Evolutionary conservation across 768 basidiomycete genomes (phyloP).

Genomic region (Jaapia argillacea): DNA sequence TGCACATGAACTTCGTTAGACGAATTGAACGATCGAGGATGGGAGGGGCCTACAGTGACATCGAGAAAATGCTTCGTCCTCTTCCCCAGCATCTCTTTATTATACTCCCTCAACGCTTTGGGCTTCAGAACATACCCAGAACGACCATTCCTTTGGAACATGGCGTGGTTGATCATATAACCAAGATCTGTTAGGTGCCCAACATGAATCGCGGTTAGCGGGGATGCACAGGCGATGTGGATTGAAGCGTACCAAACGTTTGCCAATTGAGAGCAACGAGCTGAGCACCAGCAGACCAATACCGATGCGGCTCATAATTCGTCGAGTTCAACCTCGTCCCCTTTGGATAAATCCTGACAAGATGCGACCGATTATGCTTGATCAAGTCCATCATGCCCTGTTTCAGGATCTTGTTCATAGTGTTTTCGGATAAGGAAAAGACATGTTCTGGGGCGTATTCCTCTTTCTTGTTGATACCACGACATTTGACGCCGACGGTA

Average conservation of each 20-base stretch:
- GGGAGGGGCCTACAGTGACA: constrained; percentile 37
- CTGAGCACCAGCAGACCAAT: constrained; percentile 85
- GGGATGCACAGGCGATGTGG: too few relatives aligned
- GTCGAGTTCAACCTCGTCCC: constrained; percentile 72
- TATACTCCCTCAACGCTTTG: constrained; percentile 51
- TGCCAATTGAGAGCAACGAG: constrained; percentile 97
- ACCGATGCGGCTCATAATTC: constrained; percentile 84
- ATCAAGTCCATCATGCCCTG: constrained; percentile 60
- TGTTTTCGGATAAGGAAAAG: constrained; percentile 86
- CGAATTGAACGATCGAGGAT: constrained; percentile 1
- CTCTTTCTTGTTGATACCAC: constrained; percentile 80
- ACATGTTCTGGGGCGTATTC: constrained; percentile 81
- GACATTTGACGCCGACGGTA: constrained; percentile 92
- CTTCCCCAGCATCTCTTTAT: constrained; percentile 45
- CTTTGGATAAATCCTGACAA: constrained; percentile 83
- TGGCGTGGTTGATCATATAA: constrained; percentile 87
- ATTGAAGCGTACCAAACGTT: constrained; percentile 81
- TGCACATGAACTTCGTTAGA: background rate
- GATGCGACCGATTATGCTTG: constrained; percentile 76
- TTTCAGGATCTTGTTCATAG: constrained; percentile 68
- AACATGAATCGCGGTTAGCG: constrained; percentile 8
- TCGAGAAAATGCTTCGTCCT: constrained; percentile 52
- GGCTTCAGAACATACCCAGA: constrained; percentile 90
- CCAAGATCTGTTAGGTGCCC: constrained; percentile 56
- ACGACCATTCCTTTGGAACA: constrained; percentile 90